phyloP scores from a whole-genome alignment of 1,139 yeast genomes.

The Candida smagusa region DNA sequence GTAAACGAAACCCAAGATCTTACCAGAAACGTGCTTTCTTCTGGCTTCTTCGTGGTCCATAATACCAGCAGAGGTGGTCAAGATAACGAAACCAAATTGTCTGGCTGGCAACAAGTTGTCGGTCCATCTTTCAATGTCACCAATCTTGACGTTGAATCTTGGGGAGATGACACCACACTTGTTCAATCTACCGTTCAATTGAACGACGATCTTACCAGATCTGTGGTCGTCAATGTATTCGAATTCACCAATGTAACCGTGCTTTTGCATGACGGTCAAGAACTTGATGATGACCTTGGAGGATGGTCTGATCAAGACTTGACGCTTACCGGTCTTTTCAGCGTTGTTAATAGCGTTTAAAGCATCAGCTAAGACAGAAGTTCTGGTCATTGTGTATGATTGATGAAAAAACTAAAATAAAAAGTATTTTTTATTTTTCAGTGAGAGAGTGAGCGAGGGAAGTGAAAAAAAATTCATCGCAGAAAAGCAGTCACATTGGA shows the following conservation, averaged over 20 bases:
- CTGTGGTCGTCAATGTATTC: slow-evolving; percentile 99
- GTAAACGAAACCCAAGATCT: slow-evolving; percentile 94
- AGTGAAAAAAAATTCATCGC: background rate
- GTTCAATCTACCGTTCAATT: slow-evolving; percentile 96
- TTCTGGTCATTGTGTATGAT: slow-evolving; percentile 73
- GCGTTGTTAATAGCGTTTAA: slow-evolving; percentile 98
- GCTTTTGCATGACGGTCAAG: slow-evolving; percentile 96
- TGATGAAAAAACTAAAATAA: slow-evolving; percentile 3
- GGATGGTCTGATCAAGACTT: slow-evolving; percentile 97
- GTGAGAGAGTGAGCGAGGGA: background rate
- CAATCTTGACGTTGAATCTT: slow-evolving; percentile 93
- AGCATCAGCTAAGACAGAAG: slow-evolving; percentile 99
- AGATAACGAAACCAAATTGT: slow-evolving; percentile 96
- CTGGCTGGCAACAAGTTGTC: slow-evolving; percentile 97
- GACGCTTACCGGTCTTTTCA: slow-evolving; percentile 99
- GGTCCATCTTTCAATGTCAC: slow-evolving; percentile 97
- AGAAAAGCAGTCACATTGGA: slow-evolving; percentile 10
- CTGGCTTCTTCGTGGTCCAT: slow-evolving; percentile 99
- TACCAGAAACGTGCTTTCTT: slow-evolving; percentile 99
- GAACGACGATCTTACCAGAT: slow-evolving; percentile 96
- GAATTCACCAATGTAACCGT: slow-evolving; percentile 98
- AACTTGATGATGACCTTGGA: slow-evolving; percentile 98
- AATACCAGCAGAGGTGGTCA: slow-evolving; percentile 99
- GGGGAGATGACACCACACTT: slow-evolving; percentile 98
- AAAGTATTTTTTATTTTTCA: background rate